phyloP scores from a whole-genome alignment of 164 flowering plant species.

The Annona squamosa region DNA sequence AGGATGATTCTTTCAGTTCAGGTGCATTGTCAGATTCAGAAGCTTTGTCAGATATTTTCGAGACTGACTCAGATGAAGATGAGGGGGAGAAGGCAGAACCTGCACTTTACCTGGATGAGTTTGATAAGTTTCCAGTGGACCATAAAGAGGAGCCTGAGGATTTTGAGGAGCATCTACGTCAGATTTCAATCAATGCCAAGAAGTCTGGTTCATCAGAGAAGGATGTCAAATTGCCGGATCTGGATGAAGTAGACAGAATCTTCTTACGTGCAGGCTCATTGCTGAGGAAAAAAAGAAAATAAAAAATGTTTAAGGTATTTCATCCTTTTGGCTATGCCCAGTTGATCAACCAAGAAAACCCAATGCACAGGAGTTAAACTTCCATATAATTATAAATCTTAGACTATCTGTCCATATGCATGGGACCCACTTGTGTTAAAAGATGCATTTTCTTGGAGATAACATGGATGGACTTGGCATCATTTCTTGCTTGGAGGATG shows the following conservation, averaged over 20 bases:
- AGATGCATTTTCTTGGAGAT: too few relatives aligned
- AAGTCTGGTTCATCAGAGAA: conserved; percentile 18
- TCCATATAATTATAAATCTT: too few relatives aligned
- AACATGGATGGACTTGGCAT: too few relatives aligned
- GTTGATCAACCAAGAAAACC: not conserved
- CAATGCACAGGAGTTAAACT: too few relatives aligned
- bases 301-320: not conserved
- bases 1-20: conserved; percentile 23
- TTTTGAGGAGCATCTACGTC: conserved; percentile 61
- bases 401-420: too few relatives aligned
- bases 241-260: conserved; percentile 81
- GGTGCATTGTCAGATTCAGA: conserved; percentile 55
- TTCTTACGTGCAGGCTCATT: conserved; percentile 70
- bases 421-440: too few relatives aligned
- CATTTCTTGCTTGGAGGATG: too few relatives aligned
- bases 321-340: not conserved
- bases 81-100: conserved; percentile 29
- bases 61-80: conserved; percentile 65
- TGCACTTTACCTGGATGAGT: conserved; percentile 59
- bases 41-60: conserved; percentile 79
- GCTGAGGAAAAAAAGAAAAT: conserved; percentile 53
- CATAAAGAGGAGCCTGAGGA: conserved; percentile 41
- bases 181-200: conserved; percentile 42
- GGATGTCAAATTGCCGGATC: conserved; percentile 31
- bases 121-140: conserved; percentile 54